A percentile compares a stretch with the other conserved stretches of the same genome.
phyloP scores from a whole-genome alignment of 192 early-diverging fungal genomes.

The Entrophospora sp. region DNA sequence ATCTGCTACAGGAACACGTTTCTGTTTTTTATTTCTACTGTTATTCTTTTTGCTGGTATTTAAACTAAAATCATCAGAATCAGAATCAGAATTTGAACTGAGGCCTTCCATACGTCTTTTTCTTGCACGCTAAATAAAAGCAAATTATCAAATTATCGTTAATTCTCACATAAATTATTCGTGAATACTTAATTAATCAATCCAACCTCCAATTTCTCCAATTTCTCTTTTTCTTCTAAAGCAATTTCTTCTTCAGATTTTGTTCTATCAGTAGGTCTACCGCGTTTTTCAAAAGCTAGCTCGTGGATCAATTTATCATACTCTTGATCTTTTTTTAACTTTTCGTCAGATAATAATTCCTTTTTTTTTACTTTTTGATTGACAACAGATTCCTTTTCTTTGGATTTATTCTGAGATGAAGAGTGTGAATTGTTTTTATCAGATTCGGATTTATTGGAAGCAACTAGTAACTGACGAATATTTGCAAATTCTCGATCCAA shows the following conservation, averaged over 20 bases:
- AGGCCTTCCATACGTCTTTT: slow-evolving; percentile 80
- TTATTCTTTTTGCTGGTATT: no score
- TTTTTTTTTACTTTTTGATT: slow-evolving; percentile 25
- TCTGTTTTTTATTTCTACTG: slow-evolving; percentile 30
- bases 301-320: slow-evolving; percentile 83
- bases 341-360: slow-evolving; percentile 21
- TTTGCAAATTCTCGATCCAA: slow-evolving; percentile 85
- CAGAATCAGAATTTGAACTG: slow-evolving; percentile 49
- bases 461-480: slow-evolving; percentile 67
- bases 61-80: slow-evolving; percentile 52
- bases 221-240: slow-evolving; percentile 67
- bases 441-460: slow-evolving; percentile 24
- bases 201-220: slow-evolving; percentile 76
- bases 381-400: slow-evolving; percentile 21
- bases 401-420: slow-evolving; percentile 34
- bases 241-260: slow-evolving; percentile 94
- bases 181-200: no score
- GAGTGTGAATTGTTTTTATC: slow-evolving; percentile 35
- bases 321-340: slow-evolving; percentile 23
- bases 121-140: slow-evolving; percentile 37
- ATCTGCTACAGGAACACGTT: slow-evolving; percentile 51
- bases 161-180: no score
- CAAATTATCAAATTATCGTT: no score
- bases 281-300: slow-evolving; percentile 76
- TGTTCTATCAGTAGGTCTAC: slow-evolving; percentile 77